These are phyloP conservation scores for Schrenkiella parvula DNA, from an alignment of 345 rosid species.

Conservation along the genomic window DNA sequence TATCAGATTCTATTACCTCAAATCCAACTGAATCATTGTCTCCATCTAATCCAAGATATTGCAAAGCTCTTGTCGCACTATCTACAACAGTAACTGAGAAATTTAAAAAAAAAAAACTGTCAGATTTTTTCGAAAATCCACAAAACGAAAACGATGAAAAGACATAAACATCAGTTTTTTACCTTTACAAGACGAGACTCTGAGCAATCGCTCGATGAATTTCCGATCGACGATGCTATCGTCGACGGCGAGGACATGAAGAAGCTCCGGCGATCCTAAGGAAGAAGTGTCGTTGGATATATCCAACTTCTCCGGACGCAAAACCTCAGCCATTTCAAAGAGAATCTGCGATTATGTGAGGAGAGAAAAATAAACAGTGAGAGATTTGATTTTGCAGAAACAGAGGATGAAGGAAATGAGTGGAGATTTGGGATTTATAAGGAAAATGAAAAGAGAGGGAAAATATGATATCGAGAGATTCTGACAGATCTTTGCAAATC, in stretches of 20 bases:
- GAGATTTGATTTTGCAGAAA: neutral
- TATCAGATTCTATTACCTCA: constrained; percentile 46
- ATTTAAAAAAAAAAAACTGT: neutral
- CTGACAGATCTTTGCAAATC: constrained; percentile 33
- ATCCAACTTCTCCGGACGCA: constrained; percentile 21
- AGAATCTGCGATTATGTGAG: neutral
- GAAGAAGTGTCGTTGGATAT: constrained; percentile 20
- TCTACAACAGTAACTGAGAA: constrained; percentile 68
- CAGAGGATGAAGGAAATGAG: neutral
- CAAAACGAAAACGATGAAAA: neutral
- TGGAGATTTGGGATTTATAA: constrained; percentile 26
- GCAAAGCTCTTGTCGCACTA: constrained; percentile 66
- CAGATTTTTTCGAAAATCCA: neutral
- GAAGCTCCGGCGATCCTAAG: constrained; percentile 44
- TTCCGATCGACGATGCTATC: constrained; percentile 79
- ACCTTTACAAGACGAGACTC: constrained; percentile 83
- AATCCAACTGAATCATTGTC: constrained; percentile 52
- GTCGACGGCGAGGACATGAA: constrained; percentile 94
- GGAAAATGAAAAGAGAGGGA: constrained; percentile 19
- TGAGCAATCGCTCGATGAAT: constrained; percentile 71
- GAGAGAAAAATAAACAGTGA: too few relatives aligned
- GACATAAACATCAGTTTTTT: neutral
- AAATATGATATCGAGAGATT: constrained; percentile 29
- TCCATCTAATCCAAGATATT: constrained; percentile 76
- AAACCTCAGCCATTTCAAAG: constrained; percentile 31